Evolutionary conservation across 2,329 filamentous ascomycete species (phyloP).

Genomic region (Graphiopsis chlorocephala): DNA sequence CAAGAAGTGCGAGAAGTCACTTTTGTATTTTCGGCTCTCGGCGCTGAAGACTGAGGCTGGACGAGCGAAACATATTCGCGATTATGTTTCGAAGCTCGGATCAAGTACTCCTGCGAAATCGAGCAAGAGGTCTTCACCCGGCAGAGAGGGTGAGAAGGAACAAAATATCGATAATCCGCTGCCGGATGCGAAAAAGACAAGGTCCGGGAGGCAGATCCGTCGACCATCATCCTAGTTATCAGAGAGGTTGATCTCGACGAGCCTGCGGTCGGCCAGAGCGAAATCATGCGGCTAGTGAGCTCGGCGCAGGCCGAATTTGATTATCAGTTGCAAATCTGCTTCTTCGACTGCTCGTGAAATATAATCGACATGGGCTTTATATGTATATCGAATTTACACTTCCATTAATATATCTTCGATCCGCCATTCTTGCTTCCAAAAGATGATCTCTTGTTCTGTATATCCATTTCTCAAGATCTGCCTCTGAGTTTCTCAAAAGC

Average conservation of each 20-base stretch:
- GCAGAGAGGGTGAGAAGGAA: neutral
- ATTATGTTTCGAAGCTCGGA: conserved; percentile 26
- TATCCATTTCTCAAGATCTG: neutral
- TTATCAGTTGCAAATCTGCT: no score
- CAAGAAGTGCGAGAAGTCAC: conserved; percentile 47
- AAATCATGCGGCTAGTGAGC: no score
- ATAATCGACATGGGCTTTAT: no score
- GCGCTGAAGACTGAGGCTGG: conserved; percentile 37
- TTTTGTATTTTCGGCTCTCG: conserved; percentile 47
- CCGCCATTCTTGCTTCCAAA: no score
- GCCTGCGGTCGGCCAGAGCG: no score
- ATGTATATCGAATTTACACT: no score
- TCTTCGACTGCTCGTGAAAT: no score
- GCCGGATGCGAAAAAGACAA: neutral
- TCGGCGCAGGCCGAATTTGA: no score
- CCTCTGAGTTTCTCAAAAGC: no score
- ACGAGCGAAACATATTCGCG: conserved; percentile 40
- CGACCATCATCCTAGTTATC: neutral
- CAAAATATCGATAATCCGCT: neutral
- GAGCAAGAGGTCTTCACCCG: neutral
- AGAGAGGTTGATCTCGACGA: neutral
- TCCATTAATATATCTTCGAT: no score
- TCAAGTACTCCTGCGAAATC: neutral
- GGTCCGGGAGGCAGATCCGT: neutral
- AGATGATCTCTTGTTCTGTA: neutral